These are phyloP conservation scores for Pseudonitzschia delicatissima DNA, from an alignment of 108 stramenopile genomes.

Conservation along the genomic window DNA sequence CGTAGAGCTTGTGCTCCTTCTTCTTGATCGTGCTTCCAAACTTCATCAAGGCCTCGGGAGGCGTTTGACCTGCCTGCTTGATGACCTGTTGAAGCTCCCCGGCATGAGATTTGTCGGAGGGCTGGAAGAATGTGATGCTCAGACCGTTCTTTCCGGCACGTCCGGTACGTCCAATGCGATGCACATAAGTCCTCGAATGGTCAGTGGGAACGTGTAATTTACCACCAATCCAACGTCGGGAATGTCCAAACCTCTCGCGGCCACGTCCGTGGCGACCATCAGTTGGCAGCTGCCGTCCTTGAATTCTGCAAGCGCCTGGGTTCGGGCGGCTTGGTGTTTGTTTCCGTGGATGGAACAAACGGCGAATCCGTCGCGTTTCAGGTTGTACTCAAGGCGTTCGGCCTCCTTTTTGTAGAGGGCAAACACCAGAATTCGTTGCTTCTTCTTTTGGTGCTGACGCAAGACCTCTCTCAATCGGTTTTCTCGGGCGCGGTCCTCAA, in stretches of 20 bases:
- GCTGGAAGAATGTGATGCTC: slow-evolving; percentile 95
- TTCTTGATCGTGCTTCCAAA: slow-evolving; percentile 99
- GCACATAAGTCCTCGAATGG: slow-evolving; percentile 96
- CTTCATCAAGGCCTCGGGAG: slow-evolving; percentile 89
- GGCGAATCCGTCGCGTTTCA: slow-evolving; percentile 75
- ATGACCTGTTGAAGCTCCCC: slow-evolving; percentile 97
- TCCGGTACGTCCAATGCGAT: slow-evolving; percentile 97
- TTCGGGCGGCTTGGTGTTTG: slow-evolving; percentile 91
- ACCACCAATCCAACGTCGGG: slow-evolving; percentile 96
- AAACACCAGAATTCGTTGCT: slow-evolving; percentile 89
- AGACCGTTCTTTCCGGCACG: slow-evolving; percentile 97
- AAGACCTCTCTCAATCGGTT: slow-evolving; percentile 75
- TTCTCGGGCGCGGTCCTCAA: slow-evolving; percentile 89
- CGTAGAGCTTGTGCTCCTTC: slow-evolving; percentile 99
- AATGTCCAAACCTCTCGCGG: slow-evolving; percentile 97
- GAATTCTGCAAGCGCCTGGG: slow-evolving; percentile 87
- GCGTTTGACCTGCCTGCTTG: slow-evolving; percentile 88
- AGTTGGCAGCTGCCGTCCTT: slow-evolving; percentile 85
- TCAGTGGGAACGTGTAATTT: slow-evolving; percentile 96
- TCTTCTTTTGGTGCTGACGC: slow-evolving; percentile 60
- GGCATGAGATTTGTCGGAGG: slow-evolving; percentile 91
- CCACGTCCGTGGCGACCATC: slow-evolving; percentile 95
- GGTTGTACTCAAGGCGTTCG: slow-evolving; percentile 78
- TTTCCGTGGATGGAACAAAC: slow-evolving; percentile 96
- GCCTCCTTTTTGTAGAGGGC: slow-evolving; percentile 98